These are phyloP conservation scores for Cordyceps javanica DNA, from an alignment of 2,329 filamentous ascomycete genomes.

Conservation along the genomic window DNA sequence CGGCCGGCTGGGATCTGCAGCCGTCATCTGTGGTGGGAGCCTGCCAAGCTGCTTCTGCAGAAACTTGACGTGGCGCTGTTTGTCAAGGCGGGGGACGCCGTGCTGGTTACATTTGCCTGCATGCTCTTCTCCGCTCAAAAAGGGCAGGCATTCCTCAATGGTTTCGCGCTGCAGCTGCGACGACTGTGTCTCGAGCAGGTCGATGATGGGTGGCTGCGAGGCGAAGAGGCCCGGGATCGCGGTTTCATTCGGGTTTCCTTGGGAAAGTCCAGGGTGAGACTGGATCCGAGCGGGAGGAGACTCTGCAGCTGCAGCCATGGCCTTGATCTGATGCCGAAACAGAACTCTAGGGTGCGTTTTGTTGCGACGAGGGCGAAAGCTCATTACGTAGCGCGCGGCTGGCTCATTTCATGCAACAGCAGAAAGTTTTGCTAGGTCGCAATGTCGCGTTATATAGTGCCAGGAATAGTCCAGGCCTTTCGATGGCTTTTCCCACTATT, in stretches of 20 bases:
- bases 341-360: constrained; percentile 7
- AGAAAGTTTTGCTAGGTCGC: neutral
- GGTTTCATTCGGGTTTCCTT: neutral
- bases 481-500: neutral
- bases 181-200: constrained; percentile 60
- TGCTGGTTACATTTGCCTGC: constrained; percentile 50
- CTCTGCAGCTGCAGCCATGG: constrained; percentile 9
- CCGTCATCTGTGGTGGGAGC: constrained; percentile 65
- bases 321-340: constrained; percentile 7
- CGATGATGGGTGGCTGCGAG: constrained; percentile 54
- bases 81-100: constrained; percentile 70
- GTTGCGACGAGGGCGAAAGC: constrained; percentile 10
- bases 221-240: constrained; percentile 52
- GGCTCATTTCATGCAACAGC: neutral
- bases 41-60: constrained; percentile 51
- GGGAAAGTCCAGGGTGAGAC: neutral
- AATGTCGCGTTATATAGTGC: neutral
- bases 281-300: neutral
- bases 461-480: neutral
- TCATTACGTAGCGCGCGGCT: constrained; percentile 10
- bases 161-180: constrained; percentile 64
- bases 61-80: constrained; percentile 55
- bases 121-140: constrained; percentile 51
- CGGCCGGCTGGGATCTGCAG: constrained; percentile 78
- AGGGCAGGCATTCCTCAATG: constrained; percentile 61